Evolutionary conservation across 129 eudicot genomes (phyloP).

Genomic region (Gnaphalium uliginosum): DNA sequence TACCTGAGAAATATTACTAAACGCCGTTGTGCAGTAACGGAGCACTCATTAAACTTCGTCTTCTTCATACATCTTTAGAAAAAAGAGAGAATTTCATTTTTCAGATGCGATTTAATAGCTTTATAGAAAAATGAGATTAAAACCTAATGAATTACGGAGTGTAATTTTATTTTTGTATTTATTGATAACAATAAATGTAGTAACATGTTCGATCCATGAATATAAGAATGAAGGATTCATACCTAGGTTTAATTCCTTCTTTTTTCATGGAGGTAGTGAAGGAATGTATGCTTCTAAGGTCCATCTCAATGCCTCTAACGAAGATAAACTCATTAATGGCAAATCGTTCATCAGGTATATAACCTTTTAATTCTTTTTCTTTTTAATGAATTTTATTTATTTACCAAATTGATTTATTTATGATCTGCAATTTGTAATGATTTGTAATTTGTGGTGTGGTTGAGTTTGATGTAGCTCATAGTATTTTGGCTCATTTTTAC

Average conservation of each 20-base stretch:
- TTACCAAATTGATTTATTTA: neutral
- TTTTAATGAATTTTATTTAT: neutral
- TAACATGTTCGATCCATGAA: conserved; percentile 70
- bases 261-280: conserved; percentile 87
- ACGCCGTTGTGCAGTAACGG: conserved; percentile 22
- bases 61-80: conserved; percentile 17
- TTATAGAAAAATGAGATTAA: neutral
- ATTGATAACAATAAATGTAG: conserved; percentile 2
- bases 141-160: neutral
- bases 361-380: neutral
- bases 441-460: neutral
- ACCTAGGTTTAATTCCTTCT: conserved; percentile 71
- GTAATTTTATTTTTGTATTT: neutral
- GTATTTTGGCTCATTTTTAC: conserved; percentile 2
- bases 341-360: conserved; percentile 75
- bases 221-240: conserved; percentile 68
- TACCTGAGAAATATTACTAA: neutral
- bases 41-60: conserved; percentile 25
- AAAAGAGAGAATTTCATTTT: neutral
- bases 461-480: neutral
- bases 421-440: neutral
- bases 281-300: conserved; percentile 81
- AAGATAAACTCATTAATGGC: conserved; percentile 53
- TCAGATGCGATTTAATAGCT: neutral
- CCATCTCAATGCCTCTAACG: conserved; percentile 33